phyloP scores from a whole-genome alignment of 352 stramenopile species.

The Pythium insidiosum region DNA sequence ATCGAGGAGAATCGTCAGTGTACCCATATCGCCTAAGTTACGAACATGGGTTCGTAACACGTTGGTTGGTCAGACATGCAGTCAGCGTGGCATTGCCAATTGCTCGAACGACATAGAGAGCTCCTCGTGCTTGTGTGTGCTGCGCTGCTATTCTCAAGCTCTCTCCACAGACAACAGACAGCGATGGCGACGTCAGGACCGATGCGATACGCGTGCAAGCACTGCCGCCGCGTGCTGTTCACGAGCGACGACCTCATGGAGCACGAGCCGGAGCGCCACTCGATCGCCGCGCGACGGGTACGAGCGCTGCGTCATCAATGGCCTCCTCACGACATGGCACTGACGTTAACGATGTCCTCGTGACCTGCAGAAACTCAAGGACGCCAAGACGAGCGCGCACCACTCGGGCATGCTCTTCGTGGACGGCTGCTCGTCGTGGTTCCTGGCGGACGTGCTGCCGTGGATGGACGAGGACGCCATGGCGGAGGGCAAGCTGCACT shows the following conservation, averaged over 20 bases:
- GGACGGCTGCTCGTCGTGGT: constrained; percentile 60
- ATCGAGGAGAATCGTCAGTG: too few species aligned
- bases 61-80: too few species aligned
- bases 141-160: too few species aligned
- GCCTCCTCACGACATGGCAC: too few species aligned
- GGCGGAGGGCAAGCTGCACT: constrained; percentile 65
- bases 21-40: too few species aligned
- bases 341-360: too few species aligned
- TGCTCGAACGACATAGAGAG: too few species aligned
- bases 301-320: not conserved
- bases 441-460: constrained; percentile 48
- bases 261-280: constrained; percentile 54
- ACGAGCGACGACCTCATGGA: constrained; percentile 42
- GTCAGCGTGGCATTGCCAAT: too few species aligned
- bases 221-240: constrained; percentile 64
- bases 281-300: constrained; percentile 54
- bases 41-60: too few species aligned
- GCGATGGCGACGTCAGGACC: too few species aligned
- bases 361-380: constrained; percentile 67
- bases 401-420: constrained; percentile 14
- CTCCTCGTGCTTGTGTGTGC: too few species aligned
- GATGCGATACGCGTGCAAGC: constrained; percentile 62
- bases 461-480: constrained; percentile 69
- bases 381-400: constrained; percentile 39
- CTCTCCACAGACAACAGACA: too few species aligned